Base-by-base conservation (phyloP, 768 basidiomycete genomes). In the Leucocoprinus leucothites region DNA sequence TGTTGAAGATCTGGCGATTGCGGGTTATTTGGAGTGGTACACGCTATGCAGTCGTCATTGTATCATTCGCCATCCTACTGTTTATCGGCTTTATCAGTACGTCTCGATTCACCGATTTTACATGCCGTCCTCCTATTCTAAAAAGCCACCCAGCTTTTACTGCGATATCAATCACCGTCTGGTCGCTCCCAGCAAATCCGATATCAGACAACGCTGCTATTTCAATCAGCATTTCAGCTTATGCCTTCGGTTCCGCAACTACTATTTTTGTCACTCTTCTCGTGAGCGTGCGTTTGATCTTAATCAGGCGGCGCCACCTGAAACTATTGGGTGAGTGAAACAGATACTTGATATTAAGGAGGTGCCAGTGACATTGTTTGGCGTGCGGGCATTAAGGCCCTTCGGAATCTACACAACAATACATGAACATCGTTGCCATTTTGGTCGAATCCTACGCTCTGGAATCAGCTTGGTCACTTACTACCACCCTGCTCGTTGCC, bases 391-490 rank as follows among this genome's bases (percentile, higher is more conserved):
- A 31, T 31, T 3, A 25, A 45, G 49, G 49, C 5, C 8, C 24
- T 14, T 21, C 22, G 21, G 49, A 41, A 11, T n/a, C 7, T 4
- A 11, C 28, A 5, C 22, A 8, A 4, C 41, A 52, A 21, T 52
- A 52, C 7, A 31, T 24, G 28, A 34, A 19, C 18, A 45, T 52
- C 22, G 26, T 21, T 9, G 22, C 51, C 9, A 44, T 52, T 13
- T 25, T 52, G 9, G 34, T 26, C 3, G 51, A 52, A 18, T 52
- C 51, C 6, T 52, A 44, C 22, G 51, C 42, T 21, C 9, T 52
- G 19, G 51, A 52, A 43, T 52, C 51, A 16, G 41, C 31, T 9
- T 52, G 51, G 51, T 44, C 51, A 2, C 26, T 52, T 19, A 5
- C n/a, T 8, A 18, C 42, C 5, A 44, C 22, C 18, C 13, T 35